Conservation (phyloP, 78 protist genomes). For the Dictyostelium brefeldianum region DNA sequence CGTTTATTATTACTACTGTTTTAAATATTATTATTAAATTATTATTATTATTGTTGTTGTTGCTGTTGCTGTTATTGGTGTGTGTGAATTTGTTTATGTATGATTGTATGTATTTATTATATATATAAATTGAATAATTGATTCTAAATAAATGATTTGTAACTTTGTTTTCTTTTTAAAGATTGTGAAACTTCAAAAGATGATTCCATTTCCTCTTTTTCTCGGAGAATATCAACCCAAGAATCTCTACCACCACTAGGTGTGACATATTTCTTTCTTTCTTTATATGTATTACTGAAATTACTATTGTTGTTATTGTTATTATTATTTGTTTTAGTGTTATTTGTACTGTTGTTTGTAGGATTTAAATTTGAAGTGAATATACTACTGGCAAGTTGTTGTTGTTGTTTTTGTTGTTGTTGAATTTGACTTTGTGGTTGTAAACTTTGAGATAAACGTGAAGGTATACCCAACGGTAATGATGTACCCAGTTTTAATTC, state of each 20-base stretch:
- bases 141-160: conserved; percentile 14
- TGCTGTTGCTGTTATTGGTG: too few relatives aligned
- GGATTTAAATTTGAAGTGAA: not conserved
- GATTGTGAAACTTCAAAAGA: conserved; percentile 54
- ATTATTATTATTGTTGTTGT: not conserved
- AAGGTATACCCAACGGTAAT: conserved; percentile 49
- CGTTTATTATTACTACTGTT: too few relatives aligned
- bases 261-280: conserved; percentile 78
- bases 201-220: conserved; percentile 49
- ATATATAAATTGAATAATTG: not conserved
- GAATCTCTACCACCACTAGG: conserved; percentile 70
- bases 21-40: not conserved
- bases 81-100: too few relatives aligned
- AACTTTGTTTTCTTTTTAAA: conserved; percentile 37
- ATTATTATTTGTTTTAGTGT: not conserved
- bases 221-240: conserved; percentile 62
- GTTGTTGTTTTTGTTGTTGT: conserved; percentile 10
- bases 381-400: not conserved
- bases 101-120: too few relatives aligned
- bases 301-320: not conserved
- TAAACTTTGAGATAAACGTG: conserved; percentile 46
- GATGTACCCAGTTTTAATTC: conserved; percentile 67
- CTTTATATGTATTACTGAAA: not conserved
- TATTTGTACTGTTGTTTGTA: not conserved
- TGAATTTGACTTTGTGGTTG: not conserved